Base-by-base conservation (phyloP, 2,329 filamentous ascomycete genomes). In the Trichoderma atrobrunneum region DNA sequence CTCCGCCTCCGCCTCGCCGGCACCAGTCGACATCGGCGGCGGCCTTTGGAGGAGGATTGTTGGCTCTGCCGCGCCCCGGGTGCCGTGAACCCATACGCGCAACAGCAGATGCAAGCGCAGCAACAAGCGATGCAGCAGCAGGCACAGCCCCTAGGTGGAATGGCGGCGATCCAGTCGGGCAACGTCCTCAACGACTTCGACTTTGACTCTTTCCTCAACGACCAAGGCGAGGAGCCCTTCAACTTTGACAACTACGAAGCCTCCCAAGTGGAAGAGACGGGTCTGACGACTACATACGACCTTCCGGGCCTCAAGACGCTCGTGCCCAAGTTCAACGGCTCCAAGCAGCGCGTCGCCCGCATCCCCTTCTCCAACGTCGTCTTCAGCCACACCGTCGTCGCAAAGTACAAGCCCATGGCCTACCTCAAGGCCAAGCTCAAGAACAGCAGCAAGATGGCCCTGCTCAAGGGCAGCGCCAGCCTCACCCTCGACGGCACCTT, bases 401-500 rank as follows among this genome's bases (percentile, higher is more conserved):
- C 89, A 70, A 91, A 91, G 79, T 86, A 89, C 75, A 86, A 87
- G 72, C 84, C 87, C 3, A 86, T 82, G 3, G 89, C 89, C 1
- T 90, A 89, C 80, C 85, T 91, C 67, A 86, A 87, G 73, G 88
- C 88, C 18, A 83, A 84, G 66, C 79, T 91, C 54, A 84, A 82
- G 65, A 91, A 91, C 78, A 81, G 78, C 18, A 88, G 85, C 76
- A 85, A 84, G 73, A 82, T 90, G 57, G 87, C 87, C 0, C 82
- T 91, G 7, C 84, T 90, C 24, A 82, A 82, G 64, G 89, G 89
- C 5, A 83, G 84, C 1, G 84, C 85, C 0, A 87, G 88, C 6
- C 81, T 91, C 8, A 90, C 87, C 0, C 85, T 91, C n/a, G 90
- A 92, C 76, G 87, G 88, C 3, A 84, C 84, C 10, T 91, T 91